phyloP scores from a whole-genome alignment of 2,329 filamentous ascomycete species.

The Lithohypha guttulata region DNA sequence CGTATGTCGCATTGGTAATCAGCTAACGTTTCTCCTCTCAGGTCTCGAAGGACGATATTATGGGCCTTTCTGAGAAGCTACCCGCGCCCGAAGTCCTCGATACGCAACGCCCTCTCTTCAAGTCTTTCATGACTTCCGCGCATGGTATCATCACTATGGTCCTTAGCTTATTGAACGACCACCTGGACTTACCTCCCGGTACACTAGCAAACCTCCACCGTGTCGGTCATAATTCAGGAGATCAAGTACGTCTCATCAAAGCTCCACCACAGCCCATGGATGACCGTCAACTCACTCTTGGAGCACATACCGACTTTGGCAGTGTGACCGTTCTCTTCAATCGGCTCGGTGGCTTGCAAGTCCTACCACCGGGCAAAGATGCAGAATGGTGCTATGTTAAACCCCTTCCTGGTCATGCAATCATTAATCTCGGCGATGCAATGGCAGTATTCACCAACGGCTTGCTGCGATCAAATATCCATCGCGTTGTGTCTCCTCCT shows the following conservation, averaged over 20 bases:
- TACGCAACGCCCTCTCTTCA: slow-evolving; percentile 28
- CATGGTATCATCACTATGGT: slow-evolving; percentile 38
- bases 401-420: slow-evolving; percentile 38
- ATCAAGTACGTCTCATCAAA: slow-evolving; percentile 45
- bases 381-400: slow-evolving; percentile 43
- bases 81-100: slow-evolving; percentile 35
- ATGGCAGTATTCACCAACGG: slow-evolving; percentile 37
- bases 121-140: slow-evolving; percentile 35
- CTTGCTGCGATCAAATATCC: slow-evolving; percentile 32
- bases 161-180: slow-evolving; percentile 34
- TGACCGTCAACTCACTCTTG: slow-evolving; percentile 35
- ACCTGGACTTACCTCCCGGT: slow-evolving; percentile 32
- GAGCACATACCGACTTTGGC: slow-evolving; percentile 49
- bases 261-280: slow-evolving; percentile 37
- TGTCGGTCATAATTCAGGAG: slow-evolving; percentile 34
- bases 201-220: slow-evolving; percentile 39
- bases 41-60: slow-evolving; percentile 44
- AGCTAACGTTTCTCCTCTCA: slow-evolving; percentile 16
- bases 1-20: background rate
- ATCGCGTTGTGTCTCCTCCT: slow-evolving; percentile 41
- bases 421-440: slow-evolving; percentile 36
- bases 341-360: slow-evolving; percentile 44
- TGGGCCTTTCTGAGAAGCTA: slow-evolving; percentile 30
- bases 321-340: slow-evolving; percentile 48
- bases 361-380: slow-evolving; percentile 34